Base-by-base conservation (phyloP, 768 basidiomycete species). In the Termitomyces sp. region DNA sequence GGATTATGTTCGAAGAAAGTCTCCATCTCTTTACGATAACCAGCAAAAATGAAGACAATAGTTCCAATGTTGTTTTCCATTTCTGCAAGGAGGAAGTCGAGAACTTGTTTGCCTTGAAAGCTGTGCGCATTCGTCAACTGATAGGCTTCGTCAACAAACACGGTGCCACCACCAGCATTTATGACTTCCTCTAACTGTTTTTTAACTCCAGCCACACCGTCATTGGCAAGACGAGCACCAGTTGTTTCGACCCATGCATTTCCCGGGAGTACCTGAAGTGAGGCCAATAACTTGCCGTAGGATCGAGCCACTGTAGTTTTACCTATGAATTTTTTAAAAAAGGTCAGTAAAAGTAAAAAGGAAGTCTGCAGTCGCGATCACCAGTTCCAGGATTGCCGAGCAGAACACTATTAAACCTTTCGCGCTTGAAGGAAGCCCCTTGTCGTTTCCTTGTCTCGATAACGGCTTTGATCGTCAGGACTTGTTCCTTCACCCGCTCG, bases 1-100 rank as follows among this genome's bases (percentile, higher is more conserved):
- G 88, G 87, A 65, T 90, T 89, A 62, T 88, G 87, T 62, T 89
- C 87, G 61, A 90, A 89, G 73, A 90, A 90, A 48, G 79, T 83
- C 64, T 90, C 88, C 89, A 90, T 89, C 70, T 90, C 77, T 57
- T 82, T 85, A 69, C 74, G 81, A 68, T 90, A 90, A 4, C 88
- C 88, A 0, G 89, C 88, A 2, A 90, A 75, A 57, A 90, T 83
- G 72, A 90, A 90, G 11, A 88, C 84, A 6, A 89, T 64, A 6
- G 74, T 83, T 5, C 86, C 89, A 4, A 85, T 76, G 38, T 81
- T 78, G 67, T 89, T 89, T 66, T 89, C 87, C 85, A 90, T 89
- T 69, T 90, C 88, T 0, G 88, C 86, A 1, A 90, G 77, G 0
- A 90, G 77, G 66, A 83, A 89, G 62, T 90, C 87, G 5, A 90